Evolutionary conservation across 345 rosid species (phyloP).

Genomic region (Turritis glabra): DNA sequence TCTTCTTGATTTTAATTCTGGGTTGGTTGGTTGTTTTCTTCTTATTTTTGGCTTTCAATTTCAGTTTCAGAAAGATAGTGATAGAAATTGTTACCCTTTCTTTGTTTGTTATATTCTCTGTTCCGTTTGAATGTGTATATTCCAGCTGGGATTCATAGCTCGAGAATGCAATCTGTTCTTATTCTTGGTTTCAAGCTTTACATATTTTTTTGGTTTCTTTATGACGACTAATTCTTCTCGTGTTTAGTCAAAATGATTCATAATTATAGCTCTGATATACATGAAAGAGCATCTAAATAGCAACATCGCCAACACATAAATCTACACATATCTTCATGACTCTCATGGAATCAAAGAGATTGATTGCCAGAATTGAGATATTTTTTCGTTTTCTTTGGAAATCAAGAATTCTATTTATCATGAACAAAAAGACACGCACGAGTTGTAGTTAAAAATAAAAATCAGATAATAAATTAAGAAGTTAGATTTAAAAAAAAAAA

Average conservation of each 20-base stretch:
- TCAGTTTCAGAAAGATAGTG: conserved; percentile 18
- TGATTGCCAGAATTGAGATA: neutral
- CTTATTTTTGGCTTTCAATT: conserved; percentile 1
- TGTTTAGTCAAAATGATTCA: neutral
- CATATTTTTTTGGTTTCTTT: neutral
- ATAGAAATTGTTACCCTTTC: conserved; percentile 13
- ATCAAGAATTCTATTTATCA: neutral
- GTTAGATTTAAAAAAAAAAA: too few species aligned
- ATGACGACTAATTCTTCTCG: too few species aligned
- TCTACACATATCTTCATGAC: neutral
- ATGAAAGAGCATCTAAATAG: neutral
- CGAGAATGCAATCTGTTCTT: conserved; percentile 18
- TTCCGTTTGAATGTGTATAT: conserved; percentile 24
- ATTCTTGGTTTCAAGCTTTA: neutral
- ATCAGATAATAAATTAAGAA: too few species aligned
- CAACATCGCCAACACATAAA: neutral
- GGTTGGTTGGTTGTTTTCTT: conserved; percentile 9
- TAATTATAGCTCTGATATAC: neutral
- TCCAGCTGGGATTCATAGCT: conserved; percentile 35
- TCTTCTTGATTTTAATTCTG: conserved; percentile 6
- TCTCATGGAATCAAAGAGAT: neutral
- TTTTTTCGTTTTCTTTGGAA: too few species aligned
- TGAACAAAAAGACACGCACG: neutral
- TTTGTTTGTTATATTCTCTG: conserved; percentile 21
- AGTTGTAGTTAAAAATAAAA: neutral